A percentile compares a stretch with the other conserved stretches of the same genome.
Evolutionary conservation across 2,329 filamentous ascomycete species (phyloP).

Genomic region (Coniella lustricola): DNA sequence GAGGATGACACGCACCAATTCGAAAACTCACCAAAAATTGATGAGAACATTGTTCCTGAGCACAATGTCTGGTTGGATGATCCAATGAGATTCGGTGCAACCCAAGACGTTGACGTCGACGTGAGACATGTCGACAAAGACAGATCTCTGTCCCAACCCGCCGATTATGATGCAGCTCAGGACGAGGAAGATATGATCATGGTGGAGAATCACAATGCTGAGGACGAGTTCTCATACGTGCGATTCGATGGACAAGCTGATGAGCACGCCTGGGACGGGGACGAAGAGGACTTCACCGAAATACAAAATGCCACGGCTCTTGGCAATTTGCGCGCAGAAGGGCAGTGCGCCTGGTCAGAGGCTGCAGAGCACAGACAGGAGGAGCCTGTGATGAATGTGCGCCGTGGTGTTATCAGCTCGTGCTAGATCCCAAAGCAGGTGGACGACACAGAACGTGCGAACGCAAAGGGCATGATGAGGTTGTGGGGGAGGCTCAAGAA

Average conservation of each 20-base stretch:
- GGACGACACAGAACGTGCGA: neutral
- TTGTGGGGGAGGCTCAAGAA: neutral
- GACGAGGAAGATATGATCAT: neutral
- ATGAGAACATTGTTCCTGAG: neutral
- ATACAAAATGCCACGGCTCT: neutral
- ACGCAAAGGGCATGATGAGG: neutral
- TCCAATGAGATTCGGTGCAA: too few species aligned
- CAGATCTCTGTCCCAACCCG: neutral
- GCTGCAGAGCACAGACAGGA: neutral
- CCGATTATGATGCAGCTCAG: neutral
- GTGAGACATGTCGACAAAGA: neutral
- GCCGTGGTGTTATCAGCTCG: neutral
- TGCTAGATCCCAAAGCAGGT: neutral
- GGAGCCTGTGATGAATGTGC: neutral
- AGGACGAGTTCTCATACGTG: neutral
- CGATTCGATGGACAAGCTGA: neutral
- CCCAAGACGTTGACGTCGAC: too few species aligned
- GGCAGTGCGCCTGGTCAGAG: slow-evolving; percentile 3
- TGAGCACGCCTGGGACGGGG: neutral
- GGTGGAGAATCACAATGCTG: neutral
- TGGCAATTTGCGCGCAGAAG: neutral
- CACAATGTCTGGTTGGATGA: neutral
- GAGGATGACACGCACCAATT: neutral
- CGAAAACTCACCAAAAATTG: too few species aligned
- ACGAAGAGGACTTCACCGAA: neutral